phyloP scores from a whole-genome alignment of 148 eudicot species.

The Camellia lanceoleosa region DNA sequence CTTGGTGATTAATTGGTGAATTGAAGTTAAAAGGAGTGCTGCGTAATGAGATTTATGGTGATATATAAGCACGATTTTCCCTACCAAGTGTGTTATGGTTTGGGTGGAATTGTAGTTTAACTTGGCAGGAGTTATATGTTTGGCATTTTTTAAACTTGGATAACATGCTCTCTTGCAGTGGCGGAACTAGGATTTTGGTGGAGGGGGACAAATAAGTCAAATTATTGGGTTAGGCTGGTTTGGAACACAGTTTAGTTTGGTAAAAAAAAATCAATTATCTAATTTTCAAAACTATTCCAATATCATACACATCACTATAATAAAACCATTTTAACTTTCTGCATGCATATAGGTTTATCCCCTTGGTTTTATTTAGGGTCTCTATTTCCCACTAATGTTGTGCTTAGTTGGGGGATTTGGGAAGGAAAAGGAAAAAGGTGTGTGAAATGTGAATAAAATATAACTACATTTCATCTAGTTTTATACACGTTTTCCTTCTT shows the following conservation, averaged over 20 bases:
- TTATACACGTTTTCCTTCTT: too few relatives aligned
- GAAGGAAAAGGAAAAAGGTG: too few relatives aligned
- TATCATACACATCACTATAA: too few relatives aligned
- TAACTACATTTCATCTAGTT: too few relatives aligned
- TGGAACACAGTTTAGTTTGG: neutral
- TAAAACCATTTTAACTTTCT: neutral
- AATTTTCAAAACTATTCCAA: too few relatives aligned
- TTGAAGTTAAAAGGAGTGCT: neutral
- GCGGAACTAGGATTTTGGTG: too few relatives aligned
- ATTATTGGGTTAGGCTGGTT: neutral
- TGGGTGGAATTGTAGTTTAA: neutral
- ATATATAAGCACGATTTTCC: neutral
- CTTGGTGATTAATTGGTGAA: neutral
- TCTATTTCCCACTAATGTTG: too few relatives aligned
- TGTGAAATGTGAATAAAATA: too few relatives aligned
- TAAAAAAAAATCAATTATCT: neutral
- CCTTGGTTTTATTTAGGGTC: too few relatives aligned
- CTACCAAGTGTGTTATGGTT: neutral
- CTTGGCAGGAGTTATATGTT: neutral
- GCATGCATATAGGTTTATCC: neutral
- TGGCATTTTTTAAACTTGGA: neutral
- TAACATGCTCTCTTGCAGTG: neutral
- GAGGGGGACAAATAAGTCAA: too few relatives aligned
- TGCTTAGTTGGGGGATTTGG: too few relatives aligned
- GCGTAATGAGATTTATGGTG: neutral